Percentiles rank a stretch among this genome's conserved stretches.
Conservation (phyloP, 2,329 filamentous ascomycete genomes). For the Nigrospora sphaerica region DNA sequence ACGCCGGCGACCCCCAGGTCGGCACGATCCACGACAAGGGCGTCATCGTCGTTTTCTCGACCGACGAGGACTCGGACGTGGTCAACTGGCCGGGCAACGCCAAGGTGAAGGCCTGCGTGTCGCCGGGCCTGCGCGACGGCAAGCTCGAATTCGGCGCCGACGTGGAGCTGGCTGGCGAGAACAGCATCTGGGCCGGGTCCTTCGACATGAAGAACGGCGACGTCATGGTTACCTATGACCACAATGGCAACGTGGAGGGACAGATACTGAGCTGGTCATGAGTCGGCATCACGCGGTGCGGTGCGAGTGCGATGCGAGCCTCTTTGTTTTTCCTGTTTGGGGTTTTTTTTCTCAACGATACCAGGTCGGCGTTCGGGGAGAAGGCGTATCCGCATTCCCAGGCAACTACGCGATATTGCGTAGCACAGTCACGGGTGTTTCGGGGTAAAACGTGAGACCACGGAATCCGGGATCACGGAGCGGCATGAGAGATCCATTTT, state of each 20-base stretch:
- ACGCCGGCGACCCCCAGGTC: conserved; percentile 29
- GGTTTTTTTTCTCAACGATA: too few relatives aligned
- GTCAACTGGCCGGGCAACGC: conserved; percentile 31
- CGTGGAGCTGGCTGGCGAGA: conserved; percentile 1
- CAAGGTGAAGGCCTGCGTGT: conserved; percentile 16
- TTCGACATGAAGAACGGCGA: not conserved
- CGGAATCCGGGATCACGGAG: too few relatives aligned
- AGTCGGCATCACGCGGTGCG: too few relatives aligned
- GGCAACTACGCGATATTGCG: too few relatives aligned
- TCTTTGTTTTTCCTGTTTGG: too few relatives aligned
- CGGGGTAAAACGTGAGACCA: too few relatives aligned
- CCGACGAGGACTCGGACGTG: conserved; percentile 22
- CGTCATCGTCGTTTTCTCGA: conserved; percentile 28
- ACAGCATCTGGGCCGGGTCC: conserved; percentile 3
- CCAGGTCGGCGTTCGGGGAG: too few relatives aligned
- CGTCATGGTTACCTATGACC: not conserved
- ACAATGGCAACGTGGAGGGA: not conserved
- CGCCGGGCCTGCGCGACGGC: conserved; percentile 7
- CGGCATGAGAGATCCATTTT: too few relatives aligned
- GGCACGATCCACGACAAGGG: conserved; percentile 23
- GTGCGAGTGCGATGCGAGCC: too few relatives aligned
- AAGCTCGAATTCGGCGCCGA: conserved; percentile 11
- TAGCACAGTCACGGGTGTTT: too few relatives aligned
- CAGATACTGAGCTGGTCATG: not conserved
- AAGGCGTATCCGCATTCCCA: too few relatives aligned